These are phyloP conservation scores for Corinectria fuckeliana DNA, from an alignment of 2,329 filamentous ascomycete genomes.

Conservation along the genomic window DNA sequence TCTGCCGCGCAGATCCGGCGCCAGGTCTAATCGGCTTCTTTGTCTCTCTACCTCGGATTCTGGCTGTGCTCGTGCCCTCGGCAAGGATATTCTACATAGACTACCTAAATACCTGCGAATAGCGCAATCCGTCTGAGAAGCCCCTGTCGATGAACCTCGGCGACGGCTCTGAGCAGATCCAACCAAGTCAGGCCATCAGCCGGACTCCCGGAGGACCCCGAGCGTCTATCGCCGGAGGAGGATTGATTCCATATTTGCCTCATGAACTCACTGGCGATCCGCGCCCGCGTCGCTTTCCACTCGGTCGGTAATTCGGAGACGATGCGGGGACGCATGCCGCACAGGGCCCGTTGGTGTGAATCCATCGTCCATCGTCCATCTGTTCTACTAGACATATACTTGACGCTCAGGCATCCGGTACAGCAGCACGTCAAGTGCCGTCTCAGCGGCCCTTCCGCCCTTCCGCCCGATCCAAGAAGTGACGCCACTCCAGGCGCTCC, in stretches of 20 bases:
- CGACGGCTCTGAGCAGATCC: slow-evolving; percentile 6
- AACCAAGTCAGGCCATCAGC: slow-evolving; percentile 12
- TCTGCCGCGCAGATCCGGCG: not conserved
- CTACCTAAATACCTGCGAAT: too few species aligned
- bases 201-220: slow-evolving; percentile 5
- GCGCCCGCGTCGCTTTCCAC: not conserved
- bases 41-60: not conserved
- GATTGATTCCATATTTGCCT: not conserved
- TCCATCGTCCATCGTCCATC: too few species aligned
- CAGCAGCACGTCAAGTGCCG: too few species aligned
- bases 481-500: slow-evolving; percentile 6
- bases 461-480: not conserved
- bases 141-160: not conserved
- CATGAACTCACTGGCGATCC: slow-evolving; percentile 8
- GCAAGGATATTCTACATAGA: not conserved
- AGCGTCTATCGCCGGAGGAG: not conserved
- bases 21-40: not conserved
- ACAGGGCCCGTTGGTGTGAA: not conserved
- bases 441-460: not conserved
- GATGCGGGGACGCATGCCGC: too few species aligned
- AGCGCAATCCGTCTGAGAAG: not conserved
- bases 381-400: too few species aligned
- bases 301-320: not conserved
- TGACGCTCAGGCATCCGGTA: too few species aligned
- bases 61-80: not conserved